These are phyloP conservation scores for Canna indica DNA, from an alignment of 176 grass and related monocot genomes.

Conservation along the genomic window DNA sequence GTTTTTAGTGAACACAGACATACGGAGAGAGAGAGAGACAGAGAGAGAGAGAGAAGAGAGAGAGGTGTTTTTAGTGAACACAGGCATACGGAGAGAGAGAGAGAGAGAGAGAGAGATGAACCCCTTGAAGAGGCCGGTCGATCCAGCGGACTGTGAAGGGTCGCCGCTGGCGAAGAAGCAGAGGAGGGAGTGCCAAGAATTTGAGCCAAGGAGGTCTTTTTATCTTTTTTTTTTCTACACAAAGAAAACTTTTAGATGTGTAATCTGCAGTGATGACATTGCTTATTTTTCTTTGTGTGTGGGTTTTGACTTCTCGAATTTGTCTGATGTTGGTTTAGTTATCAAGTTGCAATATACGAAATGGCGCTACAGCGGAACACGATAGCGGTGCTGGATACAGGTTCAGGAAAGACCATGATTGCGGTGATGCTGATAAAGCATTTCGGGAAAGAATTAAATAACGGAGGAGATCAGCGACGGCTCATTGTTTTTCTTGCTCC, in stretches of 20 bases:
- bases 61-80: too few species aligned
- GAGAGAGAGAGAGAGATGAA: not conserved
- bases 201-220: slow-evolving; percentile 37
- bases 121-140: not conserved
- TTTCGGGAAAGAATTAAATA: slow-evolving; percentile 26
- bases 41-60: too few species aligned
- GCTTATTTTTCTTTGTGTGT: not conserved
- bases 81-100: too few species aligned
- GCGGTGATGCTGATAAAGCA: slow-evolving; percentile 79
- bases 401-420: slow-evolving; percentile 81
- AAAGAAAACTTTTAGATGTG: not conserved
- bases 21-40: too few species aligned
- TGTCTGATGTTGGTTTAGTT: slow-evolving; percentile 29
- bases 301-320: not conserved
- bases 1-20: too few species aligned
- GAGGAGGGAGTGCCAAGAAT: slow-evolving; percentile 15
- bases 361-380: slow-evolving; percentile 55
- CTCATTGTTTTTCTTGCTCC: slow-evolving; percentile 71
- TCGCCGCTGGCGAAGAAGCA: slow-evolving; percentile 18
- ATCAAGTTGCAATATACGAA: slow-evolving; percentile 68
- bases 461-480: slow-evolving; percentile 24
- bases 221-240: not conserved
- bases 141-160: slow-evolving; percentile 20
- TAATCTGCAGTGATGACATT: not conserved
- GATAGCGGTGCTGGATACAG: slow-evolving; percentile 77